Base-by-base conservation (phyloP, 257 asterid species). In the Petunia axillaris region DNA sequence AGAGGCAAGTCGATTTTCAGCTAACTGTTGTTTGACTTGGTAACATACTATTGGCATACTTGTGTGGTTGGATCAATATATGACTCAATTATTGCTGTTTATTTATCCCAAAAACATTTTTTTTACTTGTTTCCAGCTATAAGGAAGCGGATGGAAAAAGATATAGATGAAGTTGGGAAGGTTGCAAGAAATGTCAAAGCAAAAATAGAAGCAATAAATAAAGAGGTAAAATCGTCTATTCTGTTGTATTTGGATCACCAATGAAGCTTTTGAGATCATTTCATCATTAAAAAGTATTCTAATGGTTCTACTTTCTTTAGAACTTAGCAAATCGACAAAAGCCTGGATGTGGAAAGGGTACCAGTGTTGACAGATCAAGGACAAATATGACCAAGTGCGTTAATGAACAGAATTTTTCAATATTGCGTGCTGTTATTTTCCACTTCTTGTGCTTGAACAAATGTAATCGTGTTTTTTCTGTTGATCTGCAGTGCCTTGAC, bases 121-220 rank as follows among this genome's bases (percentile, higher is more conserved):
- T 10, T 75, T 58, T 64, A 1, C 13, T 43, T 43, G 44, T 81
- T 79, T 85, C 81, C 92, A 94, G 98, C 91, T 40, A 92, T 94
- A 79, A 90, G 97, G 88, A 92, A 92, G 87, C 93, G 97, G 79
- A 94, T 92, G 98, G 94, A 94, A 85, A 94, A 91, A 86, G 97
- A 91, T 80, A 85, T 91, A 40, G 93, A 92, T 80, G 97, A 94
- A 89, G 98, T 91, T 80, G 94, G 95, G 62, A 92, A 92, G 87
- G 84, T 89, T 83, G 94, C 97, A 44, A 94, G 97, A 59, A 89
- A 81, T 50, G 90, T 92, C 71, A 92, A 94, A 89, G 83, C 52
- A n/a, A 94, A 91, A 83, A 80, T 94, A 13, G 97, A 91, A 87
- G 89, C 88, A 44, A 84, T 89, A 73, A 90, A 87, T 80, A 86